Percentiles rank a stretch among this genome's conserved stretches.
These are phyloP conservation scores for Nitzschia palea DNA, from an alignment of 108 stramenopile genomes.

Conservation along the genomic window DNA sequence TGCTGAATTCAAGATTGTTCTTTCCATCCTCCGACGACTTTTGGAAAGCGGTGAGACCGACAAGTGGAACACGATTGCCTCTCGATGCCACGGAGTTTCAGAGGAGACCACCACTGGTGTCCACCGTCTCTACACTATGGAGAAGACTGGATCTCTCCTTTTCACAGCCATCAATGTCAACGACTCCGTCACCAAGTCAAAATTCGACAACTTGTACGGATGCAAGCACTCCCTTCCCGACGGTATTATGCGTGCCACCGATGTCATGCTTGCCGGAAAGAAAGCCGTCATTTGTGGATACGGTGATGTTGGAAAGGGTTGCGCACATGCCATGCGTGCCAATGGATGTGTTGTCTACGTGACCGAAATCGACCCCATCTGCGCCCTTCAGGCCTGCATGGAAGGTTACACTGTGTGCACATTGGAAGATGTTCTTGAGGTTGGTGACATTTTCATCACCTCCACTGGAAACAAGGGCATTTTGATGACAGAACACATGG, in stretches of 20 bases:
- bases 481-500: slow-evolving; percentile 93
- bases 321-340: slow-evolving; percentile 98
- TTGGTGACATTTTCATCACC: slow-evolving; percentile 98
- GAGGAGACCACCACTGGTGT: slow-evolving; percentile 99
- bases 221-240: slow-evolving; percentile 99
- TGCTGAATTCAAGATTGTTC: slow-evolving; percentile 99
- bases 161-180: slow-evolving; percentile 99
- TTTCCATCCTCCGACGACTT: slow-evolving; percentile 96
- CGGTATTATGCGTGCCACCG: slow-evolving; percentile 99
- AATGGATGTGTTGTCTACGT: slow-evolving; percentile 97
- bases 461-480: slow-evolving; percentile 99
- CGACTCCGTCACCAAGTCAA: slow-evolving; percentile 99
- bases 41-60: slow-evolving; percentile 92
- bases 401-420: slow-evolving; percentile 98
- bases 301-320: slow-evolving; percentile 99
- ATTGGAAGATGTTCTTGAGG: slow-evolving; percentile 82
- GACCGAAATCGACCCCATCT: slow-evolving; percentile 99
- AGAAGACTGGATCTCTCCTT: slow-evolving; percentile 95
- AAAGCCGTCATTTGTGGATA: slow-evolving; percentile 99
- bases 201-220: slow-evolving; percentile 99
- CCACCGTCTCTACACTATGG: slow-evolving; percentile 99
- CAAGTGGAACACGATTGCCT: slow-evolving; percentile 98
- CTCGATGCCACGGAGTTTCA: slow-evolving; percentile 94
- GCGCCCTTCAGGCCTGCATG: slow-evolving; percentile 99
- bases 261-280: slow-evolving; percentile 99